Evolutionary conservation across 179 eudicot species (phyloP).

Genomic region (Spergularia azorica): DNA sequence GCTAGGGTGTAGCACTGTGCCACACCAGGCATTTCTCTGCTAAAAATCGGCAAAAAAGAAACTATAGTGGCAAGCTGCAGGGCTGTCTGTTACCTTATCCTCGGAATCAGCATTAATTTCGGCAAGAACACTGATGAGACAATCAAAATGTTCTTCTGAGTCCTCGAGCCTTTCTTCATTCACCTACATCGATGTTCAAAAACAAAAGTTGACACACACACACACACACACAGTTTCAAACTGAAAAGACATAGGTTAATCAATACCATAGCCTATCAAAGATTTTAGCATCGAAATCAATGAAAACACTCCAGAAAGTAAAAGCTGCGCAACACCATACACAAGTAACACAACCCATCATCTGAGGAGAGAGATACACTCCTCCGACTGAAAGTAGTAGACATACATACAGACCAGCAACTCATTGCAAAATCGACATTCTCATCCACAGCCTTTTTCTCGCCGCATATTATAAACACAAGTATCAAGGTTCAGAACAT

Average conservation of each 20-base stretch:
- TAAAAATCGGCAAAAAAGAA: background rate
- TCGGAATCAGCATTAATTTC: slow-evolving; percentile 42
- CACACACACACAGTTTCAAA: background rate
- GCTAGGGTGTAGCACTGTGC: no score
- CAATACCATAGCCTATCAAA: background rate
- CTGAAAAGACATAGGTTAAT: background rate
- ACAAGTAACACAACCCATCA: background rate
- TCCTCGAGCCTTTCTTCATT: slow-evolving; percentile 48
- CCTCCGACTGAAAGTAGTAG: no score
- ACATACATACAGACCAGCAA: no score
- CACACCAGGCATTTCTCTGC: background rate
- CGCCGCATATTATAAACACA: background rate
- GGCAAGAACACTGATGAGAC: slow-evolving; percentile 73
- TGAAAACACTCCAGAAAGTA: slow-evolving; percentile 13
- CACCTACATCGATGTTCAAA: slow-evolving; percentile 44
- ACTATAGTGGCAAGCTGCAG: background rate
- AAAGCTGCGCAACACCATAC: slow-evolving; percentile 8
- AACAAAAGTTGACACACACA: slow-evolving; percentile 16
- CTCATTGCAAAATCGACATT: background rate
- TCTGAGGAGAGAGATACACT: background rate
- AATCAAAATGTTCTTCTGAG: slow-evolving; percentile 56
- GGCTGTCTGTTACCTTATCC: slow-evolving; percentile 44
- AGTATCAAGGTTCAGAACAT: background rate
- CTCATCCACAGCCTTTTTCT: background rate
- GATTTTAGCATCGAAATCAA: background rate